Evolutionary conservation across 805 yeast species (phyloP).

Genomic region (Barnettozyma sp.): DNA sequence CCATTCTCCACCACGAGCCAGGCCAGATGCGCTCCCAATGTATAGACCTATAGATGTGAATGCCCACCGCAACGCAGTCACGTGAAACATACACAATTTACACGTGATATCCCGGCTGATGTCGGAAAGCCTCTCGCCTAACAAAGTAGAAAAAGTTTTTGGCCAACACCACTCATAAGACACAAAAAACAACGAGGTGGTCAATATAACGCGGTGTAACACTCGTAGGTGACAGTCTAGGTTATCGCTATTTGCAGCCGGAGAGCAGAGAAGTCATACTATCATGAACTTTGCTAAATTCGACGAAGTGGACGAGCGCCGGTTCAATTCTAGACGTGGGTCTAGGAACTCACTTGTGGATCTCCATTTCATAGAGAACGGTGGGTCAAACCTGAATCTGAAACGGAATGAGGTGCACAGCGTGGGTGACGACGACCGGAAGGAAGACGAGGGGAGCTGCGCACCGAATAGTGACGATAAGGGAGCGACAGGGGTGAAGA

Average conservation of each 20-base stretch:
- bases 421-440: neutral
- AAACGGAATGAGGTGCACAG: neutral
- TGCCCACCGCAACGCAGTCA: neutral
- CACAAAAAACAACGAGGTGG: no score
- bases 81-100: no score
- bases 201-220: no score
- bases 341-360: neutral
- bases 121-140: neutral
- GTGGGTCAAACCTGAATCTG: no score
- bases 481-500: neutral
- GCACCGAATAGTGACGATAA: neutral
- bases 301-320: constrained; percentile 10
- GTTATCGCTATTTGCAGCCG: no score
- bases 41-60: neutral
- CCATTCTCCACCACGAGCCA: no score
- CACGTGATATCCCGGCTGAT: neutral
- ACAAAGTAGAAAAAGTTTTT: neutral
- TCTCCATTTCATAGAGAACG: neutral
- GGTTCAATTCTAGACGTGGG: neutral
- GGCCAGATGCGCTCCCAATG: no score
- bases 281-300: constrained; percentile 21
- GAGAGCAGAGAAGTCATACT: no score
- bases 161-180: neutral
- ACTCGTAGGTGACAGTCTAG: no score
- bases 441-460: neutral